Evolutionary conservation across 1,284 basidiomycete genomes (phyloP), one percentile per base, ranked within the genome.

Genomic region (Ganoderma sinense): DNA sequence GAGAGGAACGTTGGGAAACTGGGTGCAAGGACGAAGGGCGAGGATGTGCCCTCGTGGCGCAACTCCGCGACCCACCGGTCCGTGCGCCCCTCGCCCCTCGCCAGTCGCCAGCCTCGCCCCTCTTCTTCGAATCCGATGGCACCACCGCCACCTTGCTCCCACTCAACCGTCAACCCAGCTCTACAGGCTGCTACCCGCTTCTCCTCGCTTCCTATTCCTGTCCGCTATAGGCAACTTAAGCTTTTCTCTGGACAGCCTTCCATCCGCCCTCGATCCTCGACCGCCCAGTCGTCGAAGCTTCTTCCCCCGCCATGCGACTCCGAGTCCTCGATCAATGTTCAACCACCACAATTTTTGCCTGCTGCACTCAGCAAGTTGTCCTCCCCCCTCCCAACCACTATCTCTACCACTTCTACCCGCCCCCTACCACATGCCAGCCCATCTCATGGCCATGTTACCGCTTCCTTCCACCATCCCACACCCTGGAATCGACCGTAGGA

Each of bases 81-180:
- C 55, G 55, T 33, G 33, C 56, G 31, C 56, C 56, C 56, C 56
- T 59, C 56, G 31, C 56, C 56, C 56, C 56, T 59, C 55, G 55
- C 53, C 48, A n/a, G 14, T 41, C 41, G 18, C 53, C 45, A 18
- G 43, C 33, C 18, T 58, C 20, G 31, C 55, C 55, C 31, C 18
- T 33, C n/a, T 4, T n/a, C 56, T 48, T 48, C 43, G 16, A n/a
- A n/a, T n/a, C n/a, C n/a, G n/a, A 45, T 4, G 43, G 18, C 43
- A 45, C 18, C n/a, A n/a, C 1, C 48, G 5, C 48, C 23, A 26
- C 11, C 23, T 51, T 11, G 10, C 48, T 7, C 20, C 45, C 45
- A 10, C n/a, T 48, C 45, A n/a, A 23, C n/a, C 16, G n/a, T n/a
- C 45, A 48, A 7, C n/a, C 18, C 45, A 43, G 45, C 45, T 48